Conservation (phyloP, 2,329 filamentous ascomycete genomes). For the Pseudodiploospora longispora region DNA sequence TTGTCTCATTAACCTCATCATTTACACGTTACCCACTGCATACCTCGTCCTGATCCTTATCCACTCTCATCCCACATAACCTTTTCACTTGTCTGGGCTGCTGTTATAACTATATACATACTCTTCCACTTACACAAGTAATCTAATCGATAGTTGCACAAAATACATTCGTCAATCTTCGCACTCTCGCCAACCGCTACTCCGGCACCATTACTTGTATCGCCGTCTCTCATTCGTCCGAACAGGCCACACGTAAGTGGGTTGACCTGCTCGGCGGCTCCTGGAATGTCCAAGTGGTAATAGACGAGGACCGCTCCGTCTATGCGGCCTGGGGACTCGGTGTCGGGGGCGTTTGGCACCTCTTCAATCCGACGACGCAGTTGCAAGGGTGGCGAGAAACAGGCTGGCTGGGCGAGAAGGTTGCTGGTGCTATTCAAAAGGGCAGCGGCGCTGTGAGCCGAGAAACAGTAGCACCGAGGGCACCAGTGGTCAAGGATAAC, state of each 20-base stretch:
- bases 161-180: constrained; percentile 48
- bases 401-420: constrained; percentile 44
- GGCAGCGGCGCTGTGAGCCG: constrained; percentile 22
- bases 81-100: too few relatives aligned
- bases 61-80: background rate
- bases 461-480: constrained; percentile 29
- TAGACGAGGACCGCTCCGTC: constrained; percentile 47
- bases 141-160: constrained; percentile 36
- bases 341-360: constrained; percentile 38
- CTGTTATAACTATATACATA: too few relatives aligned
- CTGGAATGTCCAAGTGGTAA: constrained; percentile 46
- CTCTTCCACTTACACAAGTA: background rate
- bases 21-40: background rate
- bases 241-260: constrained; percentile 48
- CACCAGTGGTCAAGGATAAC: constrained; percentile 28
- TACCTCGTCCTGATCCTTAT: constrained; percentile 2
- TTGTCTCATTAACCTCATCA: too few relatives aligned
- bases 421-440: constrained; percentile 37
- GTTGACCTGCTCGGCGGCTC: constrained; percentile 48
- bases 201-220: constrained; percentile 43
- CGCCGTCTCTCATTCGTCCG: constrained; percentile 52
- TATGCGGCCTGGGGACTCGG: constrained; percentile 55
- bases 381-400: constrained; percentile 45
- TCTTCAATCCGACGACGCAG: constrained; percentile 46
- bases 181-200: constrained; percentile 45